Base-by-base conservation (phyloP, 129 eudicot genomes). In the Arctium lappa region DNA sequence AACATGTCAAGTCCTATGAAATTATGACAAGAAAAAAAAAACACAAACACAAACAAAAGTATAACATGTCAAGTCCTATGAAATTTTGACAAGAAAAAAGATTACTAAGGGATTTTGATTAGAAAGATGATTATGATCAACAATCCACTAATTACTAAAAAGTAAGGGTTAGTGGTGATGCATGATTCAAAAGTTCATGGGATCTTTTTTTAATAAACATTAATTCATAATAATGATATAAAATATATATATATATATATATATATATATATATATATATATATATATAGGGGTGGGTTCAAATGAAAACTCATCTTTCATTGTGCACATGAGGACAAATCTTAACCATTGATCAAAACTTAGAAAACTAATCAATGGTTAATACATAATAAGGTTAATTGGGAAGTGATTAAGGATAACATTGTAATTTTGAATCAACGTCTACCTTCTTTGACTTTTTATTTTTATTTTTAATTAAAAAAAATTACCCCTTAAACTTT, bases 101-200 rank as follows among this genome's bases (percentile, higher is more conserved):
- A 40, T 83, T 78, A 60, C 3, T 6, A 38, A 30, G 50, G 82
- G 86, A 72, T 72, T 83, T 78, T 83, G 86, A 78, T 78, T 83
- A 50, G 32, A 60, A 39, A 56, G 22, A 78, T 36, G 50, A 74
- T 44, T 37, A 76, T 76, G 78, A 83, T 83, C 46, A 83, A 46
- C 66, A 77, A 62, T 72, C 79, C 82, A 78, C 83, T 78, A 56
- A 79, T 30, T 77, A 71, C 85, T 11, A 75, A 66, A 60, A 69
- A 70, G 82, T 76, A 53, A 12, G 10, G 76, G 72, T 36, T 70
- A 77, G 82, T 83, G 86, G 68, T 53, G 13, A 77, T 36, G 74
- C 86, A 79, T 70, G 82, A 83, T 78, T 16, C n/a, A 56, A 56
- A 44, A 56, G 66, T n/a, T 56, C 66, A 60, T 60, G 68, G 68